Evolutionary conservation across 805 yeast species (phyloP).

Genomic region (Wickerhamiella bombiphila): DNA sequence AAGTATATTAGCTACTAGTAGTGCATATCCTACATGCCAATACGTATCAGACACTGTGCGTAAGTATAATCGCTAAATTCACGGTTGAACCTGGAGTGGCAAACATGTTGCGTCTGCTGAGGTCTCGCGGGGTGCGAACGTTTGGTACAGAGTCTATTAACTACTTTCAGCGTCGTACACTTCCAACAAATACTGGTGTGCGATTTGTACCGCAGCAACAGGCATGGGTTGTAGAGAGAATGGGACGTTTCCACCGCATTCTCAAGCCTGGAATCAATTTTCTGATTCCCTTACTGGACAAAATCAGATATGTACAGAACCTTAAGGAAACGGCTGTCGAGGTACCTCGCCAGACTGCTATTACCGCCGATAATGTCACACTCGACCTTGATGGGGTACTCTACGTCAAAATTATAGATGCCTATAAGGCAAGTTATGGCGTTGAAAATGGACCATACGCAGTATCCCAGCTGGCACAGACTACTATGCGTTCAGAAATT

Average conservation of each 20-base stretch:
- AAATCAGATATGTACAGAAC: constrained; percentile 67
- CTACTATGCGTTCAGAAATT: constrained; percentile 81
- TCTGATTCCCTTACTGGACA: constrained; percentile 57
- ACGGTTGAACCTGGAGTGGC: no score
- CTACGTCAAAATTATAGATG: constrained; percentile 62
- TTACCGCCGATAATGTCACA: constrained; percentile 74
- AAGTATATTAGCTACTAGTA: no score
- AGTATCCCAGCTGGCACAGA: constrained; percentile 71
- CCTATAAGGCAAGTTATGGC: constrained; percentile 75
- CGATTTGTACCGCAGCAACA: constrained; percentile 81
- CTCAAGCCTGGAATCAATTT: constrained; percentile 68
- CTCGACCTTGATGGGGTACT: constrained; percentile 74
- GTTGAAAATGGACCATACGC: constrained; percentile 83
- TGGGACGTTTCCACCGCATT: constrained; percentile 66
- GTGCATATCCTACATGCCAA: no score
- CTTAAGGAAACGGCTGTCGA: constrained; percentile 76
- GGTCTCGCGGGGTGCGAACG: no score
- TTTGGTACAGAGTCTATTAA: constrained; percentile 23
- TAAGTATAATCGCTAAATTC: no score
- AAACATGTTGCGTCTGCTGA: no score
- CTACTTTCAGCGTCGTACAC: constrained; percentile 44
- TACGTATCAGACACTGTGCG: no score
- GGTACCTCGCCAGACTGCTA: constrained; percentile 71
- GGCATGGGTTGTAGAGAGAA: constrained; percentile 81
- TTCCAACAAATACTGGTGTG: constrained; percentile 63